These are phyloP conservation scores for Diaporthe longicolla DNA, from an alignment of 2,329 filamentous ascomycete species.

Conservation along the genomic window DNA sequence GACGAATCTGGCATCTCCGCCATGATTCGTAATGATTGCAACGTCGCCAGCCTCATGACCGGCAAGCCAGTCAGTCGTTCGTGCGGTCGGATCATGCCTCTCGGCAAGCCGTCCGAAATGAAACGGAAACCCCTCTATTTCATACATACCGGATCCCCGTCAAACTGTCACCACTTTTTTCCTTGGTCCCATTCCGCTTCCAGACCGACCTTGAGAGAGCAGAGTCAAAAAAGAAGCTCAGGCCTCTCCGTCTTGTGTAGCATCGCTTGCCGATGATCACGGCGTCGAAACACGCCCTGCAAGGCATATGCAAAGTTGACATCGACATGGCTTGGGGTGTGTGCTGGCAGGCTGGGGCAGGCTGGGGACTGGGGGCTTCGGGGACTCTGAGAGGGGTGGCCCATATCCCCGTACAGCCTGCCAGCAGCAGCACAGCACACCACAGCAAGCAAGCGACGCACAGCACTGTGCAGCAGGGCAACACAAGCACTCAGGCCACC, in stretches of 20 bases:
- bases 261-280: constrained; percentile 34
- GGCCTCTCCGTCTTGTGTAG: constrained; percentile 29
- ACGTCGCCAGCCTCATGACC: constrained; percentile 9
- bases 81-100: constrained; percentile 16
- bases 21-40: neutral
- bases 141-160: constrained; percentile 17
- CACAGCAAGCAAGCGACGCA: neutral
- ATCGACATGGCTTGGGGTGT: constrained; percentile 13
- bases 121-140: constrained; percentile 15
- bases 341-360: neutral
- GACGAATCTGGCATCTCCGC: neutral
- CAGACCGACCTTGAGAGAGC: constrained; percentile 37
- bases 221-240: constrained; percentile 30
- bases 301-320: constrained; percentile 22
- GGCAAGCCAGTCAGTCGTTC: neutral
- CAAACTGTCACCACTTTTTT: neutral
- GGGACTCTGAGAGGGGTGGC: neutral
- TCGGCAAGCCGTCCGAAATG: constrained; percentile 32
- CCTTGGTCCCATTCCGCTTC: constrained; percentile 25
- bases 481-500: constrained; percentile 2
- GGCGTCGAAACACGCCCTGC: constrained; percentile 24
- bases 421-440: neutral
- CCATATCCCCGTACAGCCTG: neutral
- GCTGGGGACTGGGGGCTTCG: neutral
- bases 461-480: neutral